Conservation (phyloP, 2,329 filamentous ascomycete genomes). For the Beauveria pseudobassiana region DNA sequence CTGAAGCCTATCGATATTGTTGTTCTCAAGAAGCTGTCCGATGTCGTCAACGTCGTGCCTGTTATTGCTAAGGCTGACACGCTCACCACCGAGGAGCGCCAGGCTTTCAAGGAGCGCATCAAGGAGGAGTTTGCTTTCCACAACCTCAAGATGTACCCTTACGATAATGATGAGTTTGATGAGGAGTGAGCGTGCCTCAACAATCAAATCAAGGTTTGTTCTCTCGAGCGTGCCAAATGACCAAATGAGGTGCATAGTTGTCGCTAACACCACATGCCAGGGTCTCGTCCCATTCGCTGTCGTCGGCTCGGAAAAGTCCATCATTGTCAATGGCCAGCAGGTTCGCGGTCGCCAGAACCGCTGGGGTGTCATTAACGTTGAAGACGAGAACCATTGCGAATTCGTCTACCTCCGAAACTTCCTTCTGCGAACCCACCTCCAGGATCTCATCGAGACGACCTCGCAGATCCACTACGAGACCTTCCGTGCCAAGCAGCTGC, state of each 20-base stretch:
- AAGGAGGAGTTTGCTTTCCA: conserved; percentile 99
- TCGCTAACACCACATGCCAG: conserved; percentile 41
- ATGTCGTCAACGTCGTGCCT: conserved; percentile 97
- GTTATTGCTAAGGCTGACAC: conserved; percentile 98
- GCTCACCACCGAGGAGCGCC: conserved; percentile 89
- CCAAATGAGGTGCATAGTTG: not conserved
- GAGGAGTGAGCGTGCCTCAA: conserved; percentile 95
- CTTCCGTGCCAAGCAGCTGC: conserved; percentile 97
- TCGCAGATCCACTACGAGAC: conserved; percentile 99
- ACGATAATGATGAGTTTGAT: conserved; percentile 98
- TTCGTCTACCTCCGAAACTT: conserved; percentile 98
- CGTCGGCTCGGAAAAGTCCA: conserved; percentile 95
- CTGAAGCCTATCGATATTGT: conserved; percentile 99
- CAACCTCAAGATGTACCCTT: conserved; percentile 99
- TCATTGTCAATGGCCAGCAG: conserved; percentile 95
- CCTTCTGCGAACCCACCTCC: conserved; percentile 93
- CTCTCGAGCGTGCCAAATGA: not conserved
- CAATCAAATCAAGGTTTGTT: conserved; percentile 84
- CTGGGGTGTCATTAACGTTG: conserved; percentile 99
- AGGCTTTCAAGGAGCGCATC: conserved; percentile 96
- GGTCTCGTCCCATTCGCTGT: conserved; percentile 94
- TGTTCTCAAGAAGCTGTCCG: conserved; percentile 97
- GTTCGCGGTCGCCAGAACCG: conserved; percentile 97
- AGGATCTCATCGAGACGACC: conserved; percentile 98
- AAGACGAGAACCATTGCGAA: conserved; percentile 99